A percentile compares a stretch with the other conserved stretches of the same genome.
Evolutionary conservation across 75 land plant genomes (phyloP).

Genomic region (Pinus taeda): DNA sequence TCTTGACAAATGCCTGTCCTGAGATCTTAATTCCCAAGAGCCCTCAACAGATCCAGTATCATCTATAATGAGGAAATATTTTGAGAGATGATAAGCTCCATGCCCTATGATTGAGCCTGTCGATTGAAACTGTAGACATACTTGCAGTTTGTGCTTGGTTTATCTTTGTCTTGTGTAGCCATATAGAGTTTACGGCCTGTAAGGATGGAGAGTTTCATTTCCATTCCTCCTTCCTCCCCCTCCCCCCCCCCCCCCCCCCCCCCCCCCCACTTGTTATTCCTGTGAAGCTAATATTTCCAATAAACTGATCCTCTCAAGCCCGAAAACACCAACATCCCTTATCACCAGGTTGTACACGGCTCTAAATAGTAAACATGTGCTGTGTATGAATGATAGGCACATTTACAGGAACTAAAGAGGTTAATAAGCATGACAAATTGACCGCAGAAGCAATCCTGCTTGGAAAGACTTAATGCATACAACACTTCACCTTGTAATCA

Average conservation of each 20-base stretch:
- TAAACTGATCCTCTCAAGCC: background rate
- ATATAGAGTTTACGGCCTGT: background rate
- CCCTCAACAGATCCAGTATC: background rate
- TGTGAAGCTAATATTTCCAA: background rate
- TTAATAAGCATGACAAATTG: background rate
- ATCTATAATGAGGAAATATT: background rate
- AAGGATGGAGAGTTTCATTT: background rate
- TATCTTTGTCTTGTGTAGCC: background rate
- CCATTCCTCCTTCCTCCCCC: no score
- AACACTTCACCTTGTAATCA: conserved; percentile 29
- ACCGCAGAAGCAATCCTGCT: background rate
- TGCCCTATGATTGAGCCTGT: background rate
- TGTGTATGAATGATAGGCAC: background rate
- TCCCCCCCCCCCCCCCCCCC: no score
- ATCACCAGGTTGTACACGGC: background rate
- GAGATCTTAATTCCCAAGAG: background rate
- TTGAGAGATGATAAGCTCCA: background rate
- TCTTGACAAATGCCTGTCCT: background rate
- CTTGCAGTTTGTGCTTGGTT: background rate
- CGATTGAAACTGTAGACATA: background rate
- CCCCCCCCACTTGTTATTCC: background rate
- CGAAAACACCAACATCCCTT: background rate
- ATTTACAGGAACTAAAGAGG: background rate
- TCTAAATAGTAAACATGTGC: background rate
- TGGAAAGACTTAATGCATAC: background rate